Evolutionary conservation across 2,329 filamentous ascomycete genomes (phyloP).

Genomic region (Colletotrichum eleusines): DNA sequence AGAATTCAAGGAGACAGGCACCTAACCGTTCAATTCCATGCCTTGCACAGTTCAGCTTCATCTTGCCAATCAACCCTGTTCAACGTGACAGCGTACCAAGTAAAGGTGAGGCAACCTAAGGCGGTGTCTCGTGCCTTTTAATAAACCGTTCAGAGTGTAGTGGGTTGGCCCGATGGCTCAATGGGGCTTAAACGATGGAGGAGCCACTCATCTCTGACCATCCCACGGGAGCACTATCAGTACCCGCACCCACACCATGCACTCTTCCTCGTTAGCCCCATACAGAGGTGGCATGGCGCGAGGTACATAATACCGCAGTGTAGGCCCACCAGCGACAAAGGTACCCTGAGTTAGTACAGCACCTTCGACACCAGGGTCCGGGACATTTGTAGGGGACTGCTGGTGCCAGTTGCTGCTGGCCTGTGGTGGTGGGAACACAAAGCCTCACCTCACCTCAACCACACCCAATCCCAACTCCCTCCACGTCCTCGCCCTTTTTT

Average conservation of each 20-base stretch:
- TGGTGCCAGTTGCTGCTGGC: slow-evolving; percentile 26
- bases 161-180: slow-evolving; percentile 20
- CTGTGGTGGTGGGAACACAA: slow-evolving; percentile 51
- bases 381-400: slow-evolving; percentile 17
- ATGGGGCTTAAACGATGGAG: slow-evolving; percentile 23
- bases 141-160: slow-evolving; percentile 9
- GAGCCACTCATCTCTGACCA: slow-evolving; percentile 39
- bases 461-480: slow-evolving; percentile 47
- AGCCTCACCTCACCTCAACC: slow-evolving; percentile 55
- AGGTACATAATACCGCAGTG: slow-evolving; percentile 31
- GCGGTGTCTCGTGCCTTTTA: slow-evolving; percentile 34
- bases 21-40: neutral
- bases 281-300: slow-evolving; percentile 51
- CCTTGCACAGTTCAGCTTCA: neutral
- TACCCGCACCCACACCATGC: slow-evolving; percentile 45
- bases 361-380: slow-evolving; percentile 10
- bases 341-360: slow-evolving; percentile 21
- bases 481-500: slow-evolving; percentile 47
- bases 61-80: neutral
- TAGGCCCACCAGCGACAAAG: slow-evolving; percentile 15
- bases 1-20: neutral
- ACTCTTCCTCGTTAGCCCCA: slow-evolving; percentile 45
- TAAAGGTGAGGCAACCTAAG: slow-evolving; percentile 14
- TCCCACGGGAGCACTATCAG: slow-evolving; percentile 39
- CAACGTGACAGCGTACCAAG: neutral